These are phyloP conservation scores for Quercus phellos DNA, from an alignment of 331 rosid species.

Conservation along the genomic window DNA sequence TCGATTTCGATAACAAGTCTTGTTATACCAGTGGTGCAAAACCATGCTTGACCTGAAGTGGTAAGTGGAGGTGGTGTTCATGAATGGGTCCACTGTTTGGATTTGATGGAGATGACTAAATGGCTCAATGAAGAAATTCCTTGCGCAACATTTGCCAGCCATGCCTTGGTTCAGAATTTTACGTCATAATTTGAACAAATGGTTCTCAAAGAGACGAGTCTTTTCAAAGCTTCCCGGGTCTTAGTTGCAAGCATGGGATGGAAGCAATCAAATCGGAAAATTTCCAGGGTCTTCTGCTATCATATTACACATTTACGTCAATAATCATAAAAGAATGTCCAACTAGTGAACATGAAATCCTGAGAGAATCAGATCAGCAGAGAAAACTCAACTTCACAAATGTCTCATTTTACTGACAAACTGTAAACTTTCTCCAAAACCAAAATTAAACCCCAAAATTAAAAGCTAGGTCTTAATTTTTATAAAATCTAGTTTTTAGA, in stretches of 20 bases:
- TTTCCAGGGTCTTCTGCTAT: too few species aligned
- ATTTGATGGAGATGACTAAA: constrained; percentile 45
- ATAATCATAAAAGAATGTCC: too few species aligned
- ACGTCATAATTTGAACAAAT: background rate
- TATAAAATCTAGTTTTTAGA: too few species aligned
- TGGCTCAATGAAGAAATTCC: constrained; percentile 22
- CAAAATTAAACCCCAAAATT: too few species aligned
- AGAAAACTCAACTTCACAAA: too few species aligned
- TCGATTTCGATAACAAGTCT: constrained; percentile 86
- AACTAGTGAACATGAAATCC: too few species aligned
- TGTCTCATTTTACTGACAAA: too few species aligned
- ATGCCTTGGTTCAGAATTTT: background rate
- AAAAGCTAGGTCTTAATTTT: too few species aligned
- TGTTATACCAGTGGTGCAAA: constrained; percentile 84
- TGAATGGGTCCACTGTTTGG: constrained; percentile 58
- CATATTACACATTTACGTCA: too few species aligned
- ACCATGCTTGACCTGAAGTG: constrained; percentile 80
- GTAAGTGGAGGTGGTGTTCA: constrained; percentile 29
- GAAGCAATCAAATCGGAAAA: constrained; percentile 29
- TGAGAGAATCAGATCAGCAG: too few species aligned
- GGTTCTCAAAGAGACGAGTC: constrained; percentile 8
- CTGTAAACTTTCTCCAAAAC: too few species aligned
- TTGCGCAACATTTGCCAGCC: background rate
- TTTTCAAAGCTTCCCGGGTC: background rate
- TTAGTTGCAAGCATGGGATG: constrained; percentile 14